Evolutionary conservation across 2,329 filamentous ascomycete genomes (phyloP).

Genomic region (Penicillium sp.): DNA sequence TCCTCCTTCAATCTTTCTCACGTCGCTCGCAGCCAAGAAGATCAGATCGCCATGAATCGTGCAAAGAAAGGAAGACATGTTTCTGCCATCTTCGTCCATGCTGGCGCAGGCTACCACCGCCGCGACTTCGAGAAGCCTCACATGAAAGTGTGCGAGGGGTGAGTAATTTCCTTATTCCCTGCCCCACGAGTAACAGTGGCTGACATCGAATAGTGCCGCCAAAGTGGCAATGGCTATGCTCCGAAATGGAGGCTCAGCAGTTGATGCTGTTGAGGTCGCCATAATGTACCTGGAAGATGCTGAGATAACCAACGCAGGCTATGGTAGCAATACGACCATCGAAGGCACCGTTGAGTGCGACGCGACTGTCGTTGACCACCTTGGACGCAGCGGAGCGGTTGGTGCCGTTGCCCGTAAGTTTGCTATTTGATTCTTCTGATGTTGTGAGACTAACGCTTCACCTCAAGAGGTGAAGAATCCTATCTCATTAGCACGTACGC

Average conservation of each 20-base stretch:
- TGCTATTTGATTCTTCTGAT: not conserved
- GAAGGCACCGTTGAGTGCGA: slow-evolving; percentile 94
- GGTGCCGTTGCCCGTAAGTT: slow-evolving; percentile 84
- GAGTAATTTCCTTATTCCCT: slow-evolving; percentile 45
- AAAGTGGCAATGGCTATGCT: slow-evolving; percentile 81
- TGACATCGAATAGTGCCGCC: slow-evolving; percentile 67
- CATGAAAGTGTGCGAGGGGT: slow-evolving; percentile 87
- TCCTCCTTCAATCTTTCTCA: not conserved
- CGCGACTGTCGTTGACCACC: slow-evolving; percentile 88
- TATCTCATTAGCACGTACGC: slow-evolving; percentile 80
- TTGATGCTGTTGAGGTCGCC: slow-evolving; percentile 89
- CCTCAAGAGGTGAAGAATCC: slow-evolving; percentile 75
- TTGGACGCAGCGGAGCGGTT: slow-evolving; percentile 88
- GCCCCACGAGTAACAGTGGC: not conserved
- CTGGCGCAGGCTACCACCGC: slow-evolving; percentile 93
- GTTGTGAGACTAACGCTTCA: slow-evolving; percentile 1
- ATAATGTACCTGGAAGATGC: slow-evolving; percentile 88
- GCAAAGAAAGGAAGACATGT: slow-evolving; percentile 52
- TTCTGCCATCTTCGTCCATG: slow-evolving; percentile 90
- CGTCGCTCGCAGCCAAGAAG: not conserved
- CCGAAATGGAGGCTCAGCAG: slow-evolving; percentile 75
- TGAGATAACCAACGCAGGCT: slow-evolving; percentile 96
- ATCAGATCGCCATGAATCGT: slow-evolving; percentile 35
- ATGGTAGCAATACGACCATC: slow-evolving; percentile 90
- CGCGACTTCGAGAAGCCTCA: slow-evolving; percentile 82